phyloP scores from a whole-genome alignment of 768 basidiomycete genomes.

The Hericium alpestre region DNA sequence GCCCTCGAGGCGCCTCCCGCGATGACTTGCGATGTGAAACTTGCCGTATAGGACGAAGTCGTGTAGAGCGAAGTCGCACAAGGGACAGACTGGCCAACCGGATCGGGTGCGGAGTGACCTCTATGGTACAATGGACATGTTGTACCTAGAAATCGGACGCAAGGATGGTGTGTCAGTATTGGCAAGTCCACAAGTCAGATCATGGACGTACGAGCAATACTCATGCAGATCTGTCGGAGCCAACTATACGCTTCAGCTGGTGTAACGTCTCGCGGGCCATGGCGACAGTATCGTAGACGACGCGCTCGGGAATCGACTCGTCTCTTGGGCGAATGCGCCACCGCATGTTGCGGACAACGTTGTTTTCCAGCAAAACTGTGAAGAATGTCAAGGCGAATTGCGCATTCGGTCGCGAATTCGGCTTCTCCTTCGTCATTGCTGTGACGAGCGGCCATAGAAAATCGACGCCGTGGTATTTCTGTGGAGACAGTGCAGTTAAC shows the following conservation, averaged over 20 bases:
- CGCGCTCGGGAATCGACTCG: slow-evolving; percentile 5
- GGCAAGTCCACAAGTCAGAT: too few relatives aligned
- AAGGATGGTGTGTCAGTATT: too few relatives aligned
- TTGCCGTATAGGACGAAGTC: too few relatives aligned
- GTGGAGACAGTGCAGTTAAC: too few relatives aligned
- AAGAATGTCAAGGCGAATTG: neutral
- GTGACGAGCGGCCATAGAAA: neutral
- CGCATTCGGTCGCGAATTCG: neutral
- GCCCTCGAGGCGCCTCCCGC: too few relatives aligned
- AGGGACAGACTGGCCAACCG: too few relatives aligned
- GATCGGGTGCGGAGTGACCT: too few relatives aligned
- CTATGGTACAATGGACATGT: too few relatives aligned
- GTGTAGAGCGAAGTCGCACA: too few relatives aligned
- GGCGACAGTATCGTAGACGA: slow-evolving; percentile 13
- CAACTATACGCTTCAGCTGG: neutral
- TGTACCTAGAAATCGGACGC: too few relatives aligned
- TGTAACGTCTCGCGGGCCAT: slow-evolving; percentile 10
- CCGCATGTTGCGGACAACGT: neutral
- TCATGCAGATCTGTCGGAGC: neutral
- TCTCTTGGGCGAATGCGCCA: slow-evolving; percentile 8
- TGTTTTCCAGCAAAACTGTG: neutral
- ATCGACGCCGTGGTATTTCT: neutral
- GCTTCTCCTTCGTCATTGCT: neutral
- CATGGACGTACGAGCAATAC: too few relatives aligned
- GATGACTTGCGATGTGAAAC: too few relatives aligned